Evolutionary conservation across 306 rosid genomes (phyloP), one percentile per base, ranked within the genome.

Genomic region (Sechiopsis laciniata): DNA sequence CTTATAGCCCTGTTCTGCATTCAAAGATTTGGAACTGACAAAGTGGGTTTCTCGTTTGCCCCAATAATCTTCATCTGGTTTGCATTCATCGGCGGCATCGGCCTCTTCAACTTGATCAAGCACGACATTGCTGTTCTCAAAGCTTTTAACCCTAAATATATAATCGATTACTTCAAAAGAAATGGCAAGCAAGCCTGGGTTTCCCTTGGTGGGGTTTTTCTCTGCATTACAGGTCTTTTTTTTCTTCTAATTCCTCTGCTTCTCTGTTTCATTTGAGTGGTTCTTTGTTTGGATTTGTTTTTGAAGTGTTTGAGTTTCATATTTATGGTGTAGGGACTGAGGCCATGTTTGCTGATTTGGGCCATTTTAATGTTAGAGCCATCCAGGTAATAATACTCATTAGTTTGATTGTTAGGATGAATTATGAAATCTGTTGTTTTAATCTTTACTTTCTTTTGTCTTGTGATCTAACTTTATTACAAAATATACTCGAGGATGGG

Each of bases 261-360:
- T 51, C n/a, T 2, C 12, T 10, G 6, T 9, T 21, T 20, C 1
- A 20, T 51, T 7, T 55, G 10, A 72, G 50, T 16, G 5, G 16
- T 3, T 29, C 8, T 15, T 17, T n/a, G 1, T 0, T 40, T 40
- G 8, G 9, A 46, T 2, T 46, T 2, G 10, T 10, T 46, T 46
- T 46, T 10, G 12, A 46, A 46, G 2, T 46, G 13, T 46, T 46
- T 46, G 51, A 1, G 10, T 54, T 54, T 2, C 6, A 54, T 54
- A 6, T 40, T 0, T 40, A 40, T 16, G 21, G 60, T 56, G 61
- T 64, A 87, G 96, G 97, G 10, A 78, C 97, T 2, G 96, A 92
- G 74, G 97, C 97, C 71, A 89, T 92, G 97, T 92, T 92, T 77
- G 97, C 97, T 35, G 97, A 92, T 79, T 84, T 92, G 77, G 97